Conservation (phyloP, 225 moss, liverwort and hornwort species). For the Anthoceros angustus region DNA sequence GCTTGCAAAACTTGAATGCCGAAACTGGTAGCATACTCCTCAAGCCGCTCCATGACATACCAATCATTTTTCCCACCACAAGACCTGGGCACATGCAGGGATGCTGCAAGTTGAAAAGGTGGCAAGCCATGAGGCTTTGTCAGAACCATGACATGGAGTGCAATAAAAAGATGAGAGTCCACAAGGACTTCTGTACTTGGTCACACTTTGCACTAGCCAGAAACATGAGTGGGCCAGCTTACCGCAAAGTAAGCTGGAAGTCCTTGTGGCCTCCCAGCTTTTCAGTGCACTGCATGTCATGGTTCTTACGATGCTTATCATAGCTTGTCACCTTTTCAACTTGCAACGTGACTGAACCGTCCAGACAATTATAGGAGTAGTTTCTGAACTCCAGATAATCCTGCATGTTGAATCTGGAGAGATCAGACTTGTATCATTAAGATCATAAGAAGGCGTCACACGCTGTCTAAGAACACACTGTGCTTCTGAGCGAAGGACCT, state of each 20-base stretch:
- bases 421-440: no score
- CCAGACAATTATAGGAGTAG: conserved; percentile 74
- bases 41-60: conserved; percentile 73
- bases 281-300: no score
- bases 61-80: conserved; percentile 44
- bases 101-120: conserved; percentile 31
- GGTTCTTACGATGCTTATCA: conserved; percentile 23
- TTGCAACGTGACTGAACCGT: conserved; percentile 50
- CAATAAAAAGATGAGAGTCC: no score
- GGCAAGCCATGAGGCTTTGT: background rate
- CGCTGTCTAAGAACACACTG: no score
- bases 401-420: conserved; percentile 22
- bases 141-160: background rate
- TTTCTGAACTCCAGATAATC: conserved; percentile 76
- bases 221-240: no score
- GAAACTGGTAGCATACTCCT: conserved; percentile 54
- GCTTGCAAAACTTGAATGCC: conserved; percentile 27
- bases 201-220: no score
- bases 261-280: no score
- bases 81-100: conserved; percentile 69
- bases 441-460: no score
- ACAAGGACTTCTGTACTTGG: no score
- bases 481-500: no score
- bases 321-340: conserved; percentile 86
- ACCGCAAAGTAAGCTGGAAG: no score